Evolutionary conservation across 306 rosid genomes (phyloP), one percentile per base, ranked within the genome.

Genomic region (Inga leiocalycina): DNA sequence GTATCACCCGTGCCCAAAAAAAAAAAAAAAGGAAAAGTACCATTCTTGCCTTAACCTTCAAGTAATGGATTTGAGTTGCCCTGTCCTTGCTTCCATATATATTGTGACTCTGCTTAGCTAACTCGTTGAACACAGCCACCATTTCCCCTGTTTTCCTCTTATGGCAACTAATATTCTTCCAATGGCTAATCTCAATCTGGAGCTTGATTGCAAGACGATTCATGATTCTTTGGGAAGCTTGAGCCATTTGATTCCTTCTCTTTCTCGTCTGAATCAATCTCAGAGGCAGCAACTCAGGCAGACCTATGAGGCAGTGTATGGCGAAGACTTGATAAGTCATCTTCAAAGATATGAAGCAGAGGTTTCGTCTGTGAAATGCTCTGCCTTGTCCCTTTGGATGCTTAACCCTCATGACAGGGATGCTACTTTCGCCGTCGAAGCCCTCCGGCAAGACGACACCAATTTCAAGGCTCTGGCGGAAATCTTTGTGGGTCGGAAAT

Each of bases 401-500:
- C 86, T 89, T 56, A 90, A 88, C 43, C 83, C 92, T 19, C 91
- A 90, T 46, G 94, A 93, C 4, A 84, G 95, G 0, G 97, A 91
- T 51, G 95, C 95, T 10, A 30, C 75, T 44, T 27, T 90, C 17
- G 86, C 85, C 3, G 77, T 84, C 46, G 91, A 90, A 81, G 94
- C 95, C 19, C 91, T 91, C 22, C 86, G 88, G 48, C 89, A 84
- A 72, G 87, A 76, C 45, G 82, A 77, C 16, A 79, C 88, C 15
- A 82, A 89, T 85, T 93, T 85, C 78, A 82, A 84, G 81, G 93
- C 87, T 78, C 91, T 93, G 57, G 79, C 89, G 52, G 95, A 91
- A 67, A 85, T 93, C 66, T 90, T 88, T 45, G 88, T 89, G 20
- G 86, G 93, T n/a, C 80, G 95, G 67, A 93, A 91, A 88, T 91